These are phyloP conservation scores for Beta macrorhiza DNA, from an alignment of 179 eudicot genomes.

Conservation along the genomic window DNA sequence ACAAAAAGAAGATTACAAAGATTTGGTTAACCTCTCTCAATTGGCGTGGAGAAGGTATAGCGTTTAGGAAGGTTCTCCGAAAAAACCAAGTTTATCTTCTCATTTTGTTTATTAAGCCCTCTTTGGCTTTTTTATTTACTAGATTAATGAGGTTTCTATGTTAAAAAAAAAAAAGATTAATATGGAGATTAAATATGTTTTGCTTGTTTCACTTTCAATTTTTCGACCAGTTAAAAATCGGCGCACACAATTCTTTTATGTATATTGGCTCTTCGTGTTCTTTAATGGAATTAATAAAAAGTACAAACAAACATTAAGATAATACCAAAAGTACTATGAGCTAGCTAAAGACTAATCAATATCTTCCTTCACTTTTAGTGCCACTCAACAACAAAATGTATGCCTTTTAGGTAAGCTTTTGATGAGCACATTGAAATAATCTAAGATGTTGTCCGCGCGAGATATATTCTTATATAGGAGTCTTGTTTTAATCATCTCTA, in stretches of 20 bases:
- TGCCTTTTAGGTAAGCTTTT: neutral
- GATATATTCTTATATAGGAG: too few relatives aligned
- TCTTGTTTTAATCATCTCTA: neutral
- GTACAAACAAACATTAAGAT: too few relatives aligned
- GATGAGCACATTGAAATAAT: neutral
- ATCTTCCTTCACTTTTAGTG: neutral
- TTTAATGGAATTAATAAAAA: too few relatives aligned
- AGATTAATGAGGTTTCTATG: too few relatives aligned
- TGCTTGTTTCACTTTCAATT: too few relatives aligned
- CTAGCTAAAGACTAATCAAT: too few relatives aligned
- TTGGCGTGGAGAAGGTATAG: neutral
- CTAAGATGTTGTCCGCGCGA: too few relatives aligned
- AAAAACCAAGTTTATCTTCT: neutral
- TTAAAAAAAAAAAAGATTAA: too few relatives aligned
- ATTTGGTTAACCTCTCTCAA: neutral
- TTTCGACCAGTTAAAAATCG: too few relatives aligned
- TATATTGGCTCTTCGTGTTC: too few relatives aligned
- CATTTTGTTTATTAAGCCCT: neutral
- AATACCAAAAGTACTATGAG: too few relatives aligned
- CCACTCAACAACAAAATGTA: neutral
- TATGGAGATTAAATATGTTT: neutral
- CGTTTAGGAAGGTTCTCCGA: neutral
- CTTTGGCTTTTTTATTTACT: neutral
- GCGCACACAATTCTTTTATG: neutral
- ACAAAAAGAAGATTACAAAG: neutral